Evolutionary conservation across 768 basidiomycete species (phyloP), one percentile per base, ranked within the genome.

Genomic region (Mycena indigotica): DNA sequence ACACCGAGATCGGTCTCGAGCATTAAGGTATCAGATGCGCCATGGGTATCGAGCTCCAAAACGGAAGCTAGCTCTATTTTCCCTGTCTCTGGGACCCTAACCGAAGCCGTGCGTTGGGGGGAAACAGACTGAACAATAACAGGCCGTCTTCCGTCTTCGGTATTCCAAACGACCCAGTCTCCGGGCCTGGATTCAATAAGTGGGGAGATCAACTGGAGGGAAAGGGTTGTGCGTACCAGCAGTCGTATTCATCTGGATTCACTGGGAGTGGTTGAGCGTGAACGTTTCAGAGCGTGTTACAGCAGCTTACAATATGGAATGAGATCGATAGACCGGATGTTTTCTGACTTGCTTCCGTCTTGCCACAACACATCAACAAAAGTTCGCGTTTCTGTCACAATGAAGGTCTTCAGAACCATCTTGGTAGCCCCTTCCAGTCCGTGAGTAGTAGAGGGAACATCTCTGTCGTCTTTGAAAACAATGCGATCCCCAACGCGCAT

Each of bases 161-260:
- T 83, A 65, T 88, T 88, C 86, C 90, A 94, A 17, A 93, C 64
- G 15, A 95, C 88, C 70, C 92, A 86, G 66, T 98, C 93, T 17
- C 95, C 95, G 4, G 95, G 95, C 93, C 92, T 93, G 19, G 49
- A 45, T 51, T 30, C 61, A 13, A 30, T 24, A 5, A 56, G 35
- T 40, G 28, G 58, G 57, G n/a, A 39, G 32, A 16, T 2, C n/a
- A 26, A 19, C 44, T 6, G 46, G 56, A 8, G 46, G 21, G 8
- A 29, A 30, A 21, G 50, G 41, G 50, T 10, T 13, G 23, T 26
- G 71, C 87, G 66, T 63, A 91, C 90, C 91, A 95, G 70, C 88
- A 92, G 69, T 93, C 95, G 69, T 91, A 92, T 72, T 97, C 95
- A 70, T 96, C 95, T 10, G 93, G 84, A 58, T 92, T 92, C 23